Conservation (phyloP, 805 yeast species). For the Kluyveromyces wickerhamii region DNA sequence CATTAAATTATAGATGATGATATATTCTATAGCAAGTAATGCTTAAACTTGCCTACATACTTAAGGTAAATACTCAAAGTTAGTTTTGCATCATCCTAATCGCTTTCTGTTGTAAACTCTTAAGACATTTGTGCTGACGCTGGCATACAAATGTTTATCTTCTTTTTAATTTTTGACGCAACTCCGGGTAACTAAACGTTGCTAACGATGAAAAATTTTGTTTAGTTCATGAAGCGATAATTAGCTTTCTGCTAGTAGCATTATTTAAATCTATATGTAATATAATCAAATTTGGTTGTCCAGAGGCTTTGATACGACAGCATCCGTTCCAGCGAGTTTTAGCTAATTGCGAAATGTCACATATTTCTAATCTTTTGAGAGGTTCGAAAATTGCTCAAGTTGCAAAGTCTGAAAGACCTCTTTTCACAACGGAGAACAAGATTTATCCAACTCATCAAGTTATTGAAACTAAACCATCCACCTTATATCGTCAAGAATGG, state of each 20-base stretch:
- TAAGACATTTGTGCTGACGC: no score
- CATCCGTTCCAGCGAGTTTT: no score
- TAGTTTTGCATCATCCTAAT: no score
- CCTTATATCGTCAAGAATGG: conserved; percentile 58
- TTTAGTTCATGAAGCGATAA: no score
- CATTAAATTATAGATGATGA: no score
- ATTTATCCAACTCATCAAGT: conserved; percentile 62
- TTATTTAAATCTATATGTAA: not conserved
- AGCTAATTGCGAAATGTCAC: no score
- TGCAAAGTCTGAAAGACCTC: conserved; percentile 22
- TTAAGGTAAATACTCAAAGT: no score
- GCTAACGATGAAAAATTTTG: conserved; percentile 1
- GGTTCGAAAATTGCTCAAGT: conserved; percentile 31
- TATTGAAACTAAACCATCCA: conserved; percentile 58
- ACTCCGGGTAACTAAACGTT: conserved; percentile 2
- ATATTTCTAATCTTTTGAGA: conserved; percentile 21
- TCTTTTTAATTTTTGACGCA: not conserved
- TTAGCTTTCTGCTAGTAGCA: no score
- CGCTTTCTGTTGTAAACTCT: no score
- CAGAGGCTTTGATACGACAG: not conserved
- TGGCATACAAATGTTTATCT: not conserved
- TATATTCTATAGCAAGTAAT: no score
- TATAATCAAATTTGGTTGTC: not conserved
- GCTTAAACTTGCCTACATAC: no score
- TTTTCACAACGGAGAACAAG: conserved; percentile 13